A percentile compares a stretch with the other conserved stretches of the same genome.
Evolutionary conservation across 2,329 filamentous ascomycete genomes (phyloP).

Genomic region (Alternaria triticimaculans): DNA sequence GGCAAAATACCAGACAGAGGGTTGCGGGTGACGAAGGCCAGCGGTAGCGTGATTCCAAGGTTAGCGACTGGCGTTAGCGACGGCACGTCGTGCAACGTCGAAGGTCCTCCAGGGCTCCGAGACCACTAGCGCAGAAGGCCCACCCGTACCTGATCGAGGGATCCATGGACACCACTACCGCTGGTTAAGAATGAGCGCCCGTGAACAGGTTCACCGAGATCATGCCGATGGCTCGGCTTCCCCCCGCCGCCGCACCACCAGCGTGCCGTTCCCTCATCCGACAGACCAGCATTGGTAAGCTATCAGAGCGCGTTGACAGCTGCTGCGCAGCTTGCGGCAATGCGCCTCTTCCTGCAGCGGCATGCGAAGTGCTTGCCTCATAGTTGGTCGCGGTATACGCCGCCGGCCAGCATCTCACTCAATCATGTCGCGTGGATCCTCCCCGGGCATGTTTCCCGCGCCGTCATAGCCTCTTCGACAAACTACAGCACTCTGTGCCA

Average conservation of each 20-base stretch:
- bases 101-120: not conserved
- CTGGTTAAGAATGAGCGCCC: not conserved
- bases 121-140: not conserved
- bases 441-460: not conserved
- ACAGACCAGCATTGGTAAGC: not conserved
- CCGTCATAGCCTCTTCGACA: not conserved
- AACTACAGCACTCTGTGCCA: not conserved
- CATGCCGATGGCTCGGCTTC: not conserved
- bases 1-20: not conserved
- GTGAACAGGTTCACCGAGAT: not conserved
- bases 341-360: not conserved
- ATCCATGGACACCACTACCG: not conserved
- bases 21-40: not conserved
- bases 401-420: not conserved
- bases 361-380: not conserved
- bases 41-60: not conserved
- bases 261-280: not conserved
- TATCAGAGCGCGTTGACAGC: not conserved
- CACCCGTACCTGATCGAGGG: not conserved
- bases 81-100: not conserved
- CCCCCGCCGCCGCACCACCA: not conserved
- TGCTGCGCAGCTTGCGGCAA: not conserved
- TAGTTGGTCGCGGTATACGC: not conserved
- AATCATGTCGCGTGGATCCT: not conserved
- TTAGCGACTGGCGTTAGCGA: not conserved